These are phyloP conservation scores for Allium sativum DNA, from an alignment of 106 monocot genomes.

Conservation along the genomic window DNA sequence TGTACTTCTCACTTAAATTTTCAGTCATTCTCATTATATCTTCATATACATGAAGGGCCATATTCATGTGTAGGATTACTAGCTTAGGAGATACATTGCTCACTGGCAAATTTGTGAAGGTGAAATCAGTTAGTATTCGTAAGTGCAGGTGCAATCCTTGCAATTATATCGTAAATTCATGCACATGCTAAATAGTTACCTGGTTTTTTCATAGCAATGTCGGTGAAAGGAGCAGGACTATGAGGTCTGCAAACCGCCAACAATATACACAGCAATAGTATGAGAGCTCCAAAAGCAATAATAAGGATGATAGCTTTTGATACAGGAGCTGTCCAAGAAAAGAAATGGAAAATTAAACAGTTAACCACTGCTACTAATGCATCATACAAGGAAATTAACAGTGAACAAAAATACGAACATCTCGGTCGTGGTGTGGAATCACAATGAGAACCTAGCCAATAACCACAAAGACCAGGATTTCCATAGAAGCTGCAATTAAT, in stretches of 20 bases:
- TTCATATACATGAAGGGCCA: conserved; percentile 97
- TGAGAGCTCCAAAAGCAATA: conserved; percentile 65
- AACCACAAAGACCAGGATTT: conserved; percentile 86
- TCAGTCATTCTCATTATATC: conserved; percentile 99
- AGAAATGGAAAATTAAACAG: background rate
- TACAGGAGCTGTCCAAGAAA: conserved; percentile 20
- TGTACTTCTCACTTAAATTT: conserved; percentile 86
- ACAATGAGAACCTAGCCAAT: conserved; percentile 60
- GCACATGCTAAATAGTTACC: conserved; percentile 22
- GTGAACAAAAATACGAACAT: conserved; percentile 4
- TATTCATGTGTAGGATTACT: conserved; percentile 94
- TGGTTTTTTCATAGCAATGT: conserved; percentile 51
- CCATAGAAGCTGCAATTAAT: conserved; percentile 58
- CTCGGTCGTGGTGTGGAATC: conserved; percentile 28
- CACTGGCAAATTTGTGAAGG: conserved; percentile 26
- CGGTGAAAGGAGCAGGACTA: conserved; percentile 32
- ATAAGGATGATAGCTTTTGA: conserved; percentile 84
- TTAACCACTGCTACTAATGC: no score
- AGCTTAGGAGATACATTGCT: conserved; percentile 57
- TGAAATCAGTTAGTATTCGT: background rate
- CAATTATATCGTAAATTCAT: background rate
- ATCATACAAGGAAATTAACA: background rate
- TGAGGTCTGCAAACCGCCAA: conserved; percentile 65
- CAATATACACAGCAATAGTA: conserved; percentile 67
- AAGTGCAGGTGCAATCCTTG: no score